phyloP scores from a whole-genome alignment of 805 yeast species.

The Pichia exigua region DNA sequence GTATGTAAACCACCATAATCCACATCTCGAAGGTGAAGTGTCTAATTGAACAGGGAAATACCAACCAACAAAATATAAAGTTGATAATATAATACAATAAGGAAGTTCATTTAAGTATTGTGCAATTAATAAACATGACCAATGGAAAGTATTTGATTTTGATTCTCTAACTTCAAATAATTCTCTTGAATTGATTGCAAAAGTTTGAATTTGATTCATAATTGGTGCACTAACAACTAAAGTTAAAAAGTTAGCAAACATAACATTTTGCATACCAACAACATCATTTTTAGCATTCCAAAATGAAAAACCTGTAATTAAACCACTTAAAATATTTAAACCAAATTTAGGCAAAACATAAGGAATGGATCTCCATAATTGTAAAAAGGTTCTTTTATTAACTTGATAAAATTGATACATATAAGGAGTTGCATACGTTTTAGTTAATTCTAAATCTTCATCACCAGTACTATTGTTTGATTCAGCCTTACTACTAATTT shows the following conservation, averaged over 20 bases:
- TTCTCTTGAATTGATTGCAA: conserved; percentile 50
- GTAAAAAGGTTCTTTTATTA: conserved; percentile 30
- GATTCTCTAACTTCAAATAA: conserved; percentile 65
- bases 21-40: conserved; percentile 34
- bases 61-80: conserved; percentile 38
- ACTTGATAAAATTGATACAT: conserved; percentile 30
- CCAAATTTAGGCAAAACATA: conserved; percentile 42
- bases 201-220: conserved; percentile 57
- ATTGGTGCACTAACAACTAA: conserved; percentile 51
- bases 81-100: conserved; percentile 41
- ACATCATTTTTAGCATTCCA: conserved; percentile 46
- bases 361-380: conserved; percentile 41
- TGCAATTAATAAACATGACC: conserved; percentile 51
- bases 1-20: conserved; percentile 35
- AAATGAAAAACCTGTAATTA: conserved; percentile 52
- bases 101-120: conserved; percentile 55
- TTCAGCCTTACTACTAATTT: conserved; percentile 10
- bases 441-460: conserved; percentile 12
- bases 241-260: conserved; percentile 46
- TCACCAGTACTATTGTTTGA: background rate
- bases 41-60: conserved; percentile 32
- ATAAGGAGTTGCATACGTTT: conserved; percentile 41
- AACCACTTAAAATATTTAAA: conserved; percentile 32
- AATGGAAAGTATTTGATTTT: conserved; percentile 64
- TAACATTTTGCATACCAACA: conserved; percentile 52